Conservation (phyloP, 1,284 basidiomycete genomes). For the Ceratobasidium sp. region DNA sequence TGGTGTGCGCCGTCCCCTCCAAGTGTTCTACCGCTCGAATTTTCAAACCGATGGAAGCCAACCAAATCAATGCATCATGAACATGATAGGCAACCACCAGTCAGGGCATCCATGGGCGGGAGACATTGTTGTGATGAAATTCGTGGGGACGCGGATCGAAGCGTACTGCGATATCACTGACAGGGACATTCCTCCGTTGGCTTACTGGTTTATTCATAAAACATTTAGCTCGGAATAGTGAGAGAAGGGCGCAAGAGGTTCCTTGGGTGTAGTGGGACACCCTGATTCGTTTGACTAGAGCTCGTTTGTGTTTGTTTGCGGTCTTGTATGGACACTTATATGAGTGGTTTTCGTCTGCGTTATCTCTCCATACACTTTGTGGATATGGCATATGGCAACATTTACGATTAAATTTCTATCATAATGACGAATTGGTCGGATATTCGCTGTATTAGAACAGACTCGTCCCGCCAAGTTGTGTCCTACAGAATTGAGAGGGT, state of each 20-base stretch:
- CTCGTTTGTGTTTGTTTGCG: background rate
- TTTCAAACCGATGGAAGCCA: slow-evolving; percentile 40
- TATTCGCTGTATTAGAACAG: slow-evolving; percentile 34
- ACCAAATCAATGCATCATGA: background rate
- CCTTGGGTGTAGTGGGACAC: too few species aligned
- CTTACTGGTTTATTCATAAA: slow-evolving; percentile 5
- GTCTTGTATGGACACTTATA: too few species aligned
- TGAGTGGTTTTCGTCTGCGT: too few species aligned
- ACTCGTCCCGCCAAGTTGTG: slow-evolving; percentile 28
- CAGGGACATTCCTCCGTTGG: background rate
- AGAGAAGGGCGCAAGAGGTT: too few species aligned
- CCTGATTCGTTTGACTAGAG: too few species aligned
- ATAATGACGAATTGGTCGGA: slow-evolving; percentile 2
- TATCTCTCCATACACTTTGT: background rate
- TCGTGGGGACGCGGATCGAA: slow-evolving; percentile 65
- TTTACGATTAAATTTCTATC: background rate
- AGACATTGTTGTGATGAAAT: slow-evolving; percentile 69
- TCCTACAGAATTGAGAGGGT: slow-evolving; percentile 5
- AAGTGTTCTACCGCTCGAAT: slow-evolving; percentile 41
- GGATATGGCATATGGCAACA: too few species aligned
- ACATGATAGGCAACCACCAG: background rate
- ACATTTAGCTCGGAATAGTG: background rate
- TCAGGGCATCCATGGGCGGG: slow-evolving; percentile 30
- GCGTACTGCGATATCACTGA: slow-evolving; percentile 10
- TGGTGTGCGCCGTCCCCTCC: slow-evolving; percentile 39